Evolutionary conservation across 495 filamentous ascomycete species (phyloP).

Genomic region (Opeltia flavorubescens): DNA sequence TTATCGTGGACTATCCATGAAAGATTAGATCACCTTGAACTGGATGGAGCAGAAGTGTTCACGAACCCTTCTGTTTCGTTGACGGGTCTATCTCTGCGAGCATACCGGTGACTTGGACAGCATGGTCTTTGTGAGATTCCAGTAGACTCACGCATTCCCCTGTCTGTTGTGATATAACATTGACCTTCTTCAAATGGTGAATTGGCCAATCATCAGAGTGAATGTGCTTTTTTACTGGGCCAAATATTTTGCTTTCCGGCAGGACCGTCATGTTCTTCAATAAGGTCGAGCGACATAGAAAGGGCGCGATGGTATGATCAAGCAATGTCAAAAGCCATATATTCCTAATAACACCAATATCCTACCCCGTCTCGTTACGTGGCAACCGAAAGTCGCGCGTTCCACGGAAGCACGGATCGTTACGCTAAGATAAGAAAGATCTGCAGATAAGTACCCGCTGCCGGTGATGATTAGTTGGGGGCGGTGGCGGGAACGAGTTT

Average conservation of each 20-base stretch:
- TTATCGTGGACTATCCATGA: slow-evolving; percentile 28
- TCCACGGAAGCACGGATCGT: too few relatives aligned
- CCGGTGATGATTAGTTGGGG: too few relatives aligned
- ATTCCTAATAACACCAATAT: too few relatives aligned
- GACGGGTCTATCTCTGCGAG: slow-evolving; percentile 33
- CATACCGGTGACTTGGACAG: slow-evolving; percentile 40
- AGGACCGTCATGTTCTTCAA: slow-evolving; percentile 15
- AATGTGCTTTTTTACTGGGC: slow-evolving; percentile 37
- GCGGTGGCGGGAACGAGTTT: too few relatives aligned
- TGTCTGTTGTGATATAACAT: slow-evolving; percentile 35
- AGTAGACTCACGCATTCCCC: slow-evolving; percentile 38
- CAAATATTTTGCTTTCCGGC: slow-evolving; percentile 41
- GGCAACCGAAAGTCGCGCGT: too few relatives aligned
- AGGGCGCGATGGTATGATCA: too few relatives aligned
- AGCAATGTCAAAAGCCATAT: too few relatives aligned
- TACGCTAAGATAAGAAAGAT: not conserved
- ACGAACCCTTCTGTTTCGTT: slow-evolving; percentile 28
- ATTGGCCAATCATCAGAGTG: slow-evolving; percentile 47
- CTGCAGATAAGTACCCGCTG: not conserved
- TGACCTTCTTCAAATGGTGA: slow-evolving; percentile 38
- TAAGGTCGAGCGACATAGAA: too few relatives aligned
- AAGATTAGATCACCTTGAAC: not conserved
- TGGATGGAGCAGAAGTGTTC: not conserved
- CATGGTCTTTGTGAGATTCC: slow-evolving; percentile 34
- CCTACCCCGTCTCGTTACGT: too few relatives aligned